phyloP scores from a whole-genome alignment of 1,139 yeast genomes.

The Entelexis sorbosivorans region DNA sequence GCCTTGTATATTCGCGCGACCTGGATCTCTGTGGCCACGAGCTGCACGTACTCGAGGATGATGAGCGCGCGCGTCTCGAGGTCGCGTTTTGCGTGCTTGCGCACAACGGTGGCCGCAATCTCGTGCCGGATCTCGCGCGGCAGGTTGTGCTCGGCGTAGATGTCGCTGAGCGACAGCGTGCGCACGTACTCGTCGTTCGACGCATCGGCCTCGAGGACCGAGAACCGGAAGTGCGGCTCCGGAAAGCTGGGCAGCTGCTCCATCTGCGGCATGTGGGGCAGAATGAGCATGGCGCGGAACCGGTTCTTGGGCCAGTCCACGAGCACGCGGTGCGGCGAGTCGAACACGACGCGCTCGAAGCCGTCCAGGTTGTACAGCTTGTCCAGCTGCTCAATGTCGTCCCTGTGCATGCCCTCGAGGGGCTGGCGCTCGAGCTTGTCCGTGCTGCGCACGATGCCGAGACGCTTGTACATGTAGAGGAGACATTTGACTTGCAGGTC shows the following conservation, averaged over 20 bases:
- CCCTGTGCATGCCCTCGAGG: conserved; percentile 16
- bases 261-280: conserved; percentile 39
- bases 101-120: conserved; percentile 32
- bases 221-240: conserved; percentile 34
- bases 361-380: conserved; percentile 40
- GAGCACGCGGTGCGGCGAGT: conserved; percentile 51
- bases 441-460: conserved; percentile 34
- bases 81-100: conserved; percentile 8
- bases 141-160: conserved; percentile 45
- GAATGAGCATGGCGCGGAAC: conserved; percentile 48
- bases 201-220: conserved; percentile 37
- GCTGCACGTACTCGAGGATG: conserved; percentile 39
- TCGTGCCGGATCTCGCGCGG: conserved; percentile 31
- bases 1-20: conserved; percentile 44
- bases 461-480: conserved; percentile 45
- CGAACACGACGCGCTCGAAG: conserved; percentile 36
- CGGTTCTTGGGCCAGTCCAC: conserved; percentile 56
- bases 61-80: conserved; percentile 32
- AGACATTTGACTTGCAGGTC: conserved; percentile 51
- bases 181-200: conserved; percentile 38
- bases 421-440: conserved; percentile 11
- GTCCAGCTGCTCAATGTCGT: conserved; percentile 40
- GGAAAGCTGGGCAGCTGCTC: conserved; percentile 26
- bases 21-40: conserved; percentile 49
- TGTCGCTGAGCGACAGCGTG: conserved; percentile 35